These are phyloP conservation scores for Fraxinus americana DNA, from an alignment of 257 asterid species.

Conservation along the genomic window DNA sequence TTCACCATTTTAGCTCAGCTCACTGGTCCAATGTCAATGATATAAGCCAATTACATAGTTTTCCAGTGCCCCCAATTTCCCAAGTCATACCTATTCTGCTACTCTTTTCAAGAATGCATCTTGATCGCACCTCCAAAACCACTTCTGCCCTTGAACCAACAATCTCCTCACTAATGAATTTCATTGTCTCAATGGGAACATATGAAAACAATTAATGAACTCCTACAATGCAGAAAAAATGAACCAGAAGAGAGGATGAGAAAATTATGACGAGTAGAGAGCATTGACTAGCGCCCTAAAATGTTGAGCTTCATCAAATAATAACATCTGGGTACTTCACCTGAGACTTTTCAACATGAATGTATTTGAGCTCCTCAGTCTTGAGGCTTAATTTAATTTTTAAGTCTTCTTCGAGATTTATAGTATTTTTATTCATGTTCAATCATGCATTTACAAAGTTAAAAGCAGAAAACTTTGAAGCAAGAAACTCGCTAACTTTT, in stretches of 20 bases:
- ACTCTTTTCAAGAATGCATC: not conserved
- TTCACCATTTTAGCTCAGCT: not conserved
- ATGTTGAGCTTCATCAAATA: not conserved
- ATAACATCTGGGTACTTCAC: not conserved
- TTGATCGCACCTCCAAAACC: not conserved
- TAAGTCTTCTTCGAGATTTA: not conserved
- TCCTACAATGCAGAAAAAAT: not conserved
- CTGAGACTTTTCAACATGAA: not conserved
- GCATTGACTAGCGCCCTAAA: too few species aligned
- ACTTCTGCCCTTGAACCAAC: not conserved
- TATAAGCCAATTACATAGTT: not conserved
- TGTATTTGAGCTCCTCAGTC: not conserved
- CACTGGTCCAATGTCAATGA: not conserved
- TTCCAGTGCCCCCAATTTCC: not conserved
- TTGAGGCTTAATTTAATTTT: not conserved
- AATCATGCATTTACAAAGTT: not conserved
- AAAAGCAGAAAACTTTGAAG: not conserved
- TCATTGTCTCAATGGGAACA: not conserved
- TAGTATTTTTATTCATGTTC: not conserved
- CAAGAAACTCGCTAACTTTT: not conserved
- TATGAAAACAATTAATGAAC: not conserved
- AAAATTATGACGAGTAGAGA: too few species aligned
- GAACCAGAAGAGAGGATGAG: too few species aligned
- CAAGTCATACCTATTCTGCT: not conserved
- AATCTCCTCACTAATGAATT: not conserved